A percentile compares a stretch with the other conserved stretches of the same genome.
These are phyloP conservation scores for Huntiella bhutanensis DNA, from an alignment of 2,329 filamentous ascomycete genomes.

Conservation along the genomic window DNA sequence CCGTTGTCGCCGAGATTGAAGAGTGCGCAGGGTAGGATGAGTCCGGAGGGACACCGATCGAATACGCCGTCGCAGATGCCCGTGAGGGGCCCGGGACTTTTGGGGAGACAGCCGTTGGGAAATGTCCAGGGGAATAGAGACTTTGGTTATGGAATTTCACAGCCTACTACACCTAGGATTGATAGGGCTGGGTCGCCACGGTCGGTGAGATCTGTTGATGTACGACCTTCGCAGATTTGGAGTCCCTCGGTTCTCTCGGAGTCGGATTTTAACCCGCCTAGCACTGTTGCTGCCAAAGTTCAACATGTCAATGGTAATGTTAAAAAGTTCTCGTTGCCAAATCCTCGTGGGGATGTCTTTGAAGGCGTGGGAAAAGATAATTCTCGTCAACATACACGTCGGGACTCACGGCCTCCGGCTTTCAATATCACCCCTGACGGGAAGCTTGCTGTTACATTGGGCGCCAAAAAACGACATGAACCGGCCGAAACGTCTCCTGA, in stretches of 20 bases:
- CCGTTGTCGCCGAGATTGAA: neutral
- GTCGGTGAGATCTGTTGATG: slow-evolving; percentile 10
- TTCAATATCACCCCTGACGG: slow-evolving; percentile 9
- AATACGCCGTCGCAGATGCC: slow-evolving; percentile 4
- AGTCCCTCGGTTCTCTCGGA: slow-evolving; percentile 12
- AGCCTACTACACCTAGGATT: slow-evolving; percentile 1
- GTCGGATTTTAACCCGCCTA: slow-evolving; percentile 13
- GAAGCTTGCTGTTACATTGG: slow-evolving; percentile 5
- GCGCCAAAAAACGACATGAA: slow-evolving; percentile 1
- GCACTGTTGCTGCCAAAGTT: slow-evolving; percentile 7
- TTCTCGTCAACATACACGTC: slow-evolving; percentile 4
- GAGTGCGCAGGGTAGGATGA: neutral
- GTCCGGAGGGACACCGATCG: slow-evolving; percentile 5
- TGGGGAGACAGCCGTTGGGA: slow-evolving; percentile 6
- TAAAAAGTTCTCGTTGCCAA: neutral
- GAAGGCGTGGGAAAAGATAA: slow-evolving; percentile 6
- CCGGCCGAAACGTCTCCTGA: no score
- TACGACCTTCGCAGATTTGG: slow-evolving; percentile 11
- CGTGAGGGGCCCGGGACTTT: neutral
- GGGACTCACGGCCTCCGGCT: slow-evolving; percentile 8
- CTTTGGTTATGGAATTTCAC: neutral
- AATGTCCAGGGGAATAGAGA: neutral
- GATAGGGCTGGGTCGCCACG: slow-evolving; percentile 4
- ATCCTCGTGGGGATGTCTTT: slow-evolving; percentile 6
- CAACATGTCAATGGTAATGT: neutral